Base-by-base conservation (phyloP, 169 alveolate genomes). In the Plasmodium billcollinsi region DNA sequence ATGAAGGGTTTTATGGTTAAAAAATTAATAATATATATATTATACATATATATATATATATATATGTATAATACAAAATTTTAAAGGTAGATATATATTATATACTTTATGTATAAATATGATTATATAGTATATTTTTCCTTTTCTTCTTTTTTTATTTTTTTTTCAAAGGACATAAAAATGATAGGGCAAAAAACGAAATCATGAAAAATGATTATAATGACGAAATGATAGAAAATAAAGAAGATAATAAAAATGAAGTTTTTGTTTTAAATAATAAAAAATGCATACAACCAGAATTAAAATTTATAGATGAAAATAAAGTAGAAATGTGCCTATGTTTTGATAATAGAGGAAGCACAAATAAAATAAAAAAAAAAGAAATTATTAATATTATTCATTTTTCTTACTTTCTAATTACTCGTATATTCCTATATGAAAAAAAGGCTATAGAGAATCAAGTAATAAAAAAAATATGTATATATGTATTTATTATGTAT, bases 311-410 rank as follows among this genome's bases (percentile, higher is more conserved):
- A 67, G 21, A 29, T 14, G 49, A 4, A 11, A 26, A 20, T 26
- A 54, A 69, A 15, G 72, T 80, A 45, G 73, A 80, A 66, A 80
- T 80, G 78, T 80, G 90, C 24, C 52, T 80, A 15, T 80, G 90
- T 33, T 26, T 80, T 33, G 90, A 80, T 61, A 80, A 80, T 52
- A n/a, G 90, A 45, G 90, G 80, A 6, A 80, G 90, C 62, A 59
- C 69, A 24, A 67, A 66, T 47, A 80, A 80, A 33, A 67, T 80
- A 71, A 62, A 61, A 61, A 47, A 47, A 56, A 20, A 26, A 1
- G 56, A 80, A 21, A 80, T 80, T n/a, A 56, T 3, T 26, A 61
- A 20, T 15, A 49, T 67, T 15, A 67, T 67, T 26, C 24, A 67
- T 12, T 67, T 80, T 21, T 45, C 76, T 52, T 80, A 80, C 29